Conservation (phyloP, 306 rosid genomes). For the barrel medic (Medicago truncatula) region MtrunA17r5.0-ANR NC_053044.1:55847001-55847500, state of each 20-base stretch:
- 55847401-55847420: conserved; percentile 84
- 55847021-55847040: conserved; percentile 67
- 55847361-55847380: conserved; percentile 85
- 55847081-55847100: conserved; percentile 91
- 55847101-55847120: conserved; percentile 83
- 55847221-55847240: conserved; percentile 1
- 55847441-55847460: conserved; percentile 84
- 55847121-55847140: conserved; percentile 18
- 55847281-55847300: conserved; percentile 76
- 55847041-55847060: conserved; percentile 97
- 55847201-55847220: no score
- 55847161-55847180: neutral
- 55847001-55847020: conserved; percentile 70
- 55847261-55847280: conserved; percentile 82
- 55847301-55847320: conserved; percentile 80
- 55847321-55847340: conserved; percentile 75
- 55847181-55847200: no score
- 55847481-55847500: neutral
- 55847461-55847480: neutral
- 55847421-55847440: conserved; percentile 68
- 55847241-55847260: conserved; percentile 49
- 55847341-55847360: conserved; percentile 93
- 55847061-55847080: conserved; percentile 72
- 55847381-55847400: conserved; percentile 76
- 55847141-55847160: neutral